Percentiles rank a stretch among this genome's conserved stretches.
Conservation (phyloP, 1,139 yeast genomes). For the Candida labiduridarum region DNA sequence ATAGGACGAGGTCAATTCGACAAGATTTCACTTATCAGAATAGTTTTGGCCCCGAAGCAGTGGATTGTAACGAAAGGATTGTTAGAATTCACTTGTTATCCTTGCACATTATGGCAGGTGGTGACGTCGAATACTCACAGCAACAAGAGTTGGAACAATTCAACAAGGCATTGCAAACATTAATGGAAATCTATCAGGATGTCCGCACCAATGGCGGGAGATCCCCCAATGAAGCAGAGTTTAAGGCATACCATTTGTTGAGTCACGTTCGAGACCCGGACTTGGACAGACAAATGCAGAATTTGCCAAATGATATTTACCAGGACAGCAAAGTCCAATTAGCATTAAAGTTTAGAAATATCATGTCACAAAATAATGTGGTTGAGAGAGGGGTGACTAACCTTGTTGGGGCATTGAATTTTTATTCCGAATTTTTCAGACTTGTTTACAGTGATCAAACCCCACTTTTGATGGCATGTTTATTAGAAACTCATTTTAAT, state of each 20-base stretch:
- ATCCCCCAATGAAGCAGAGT: slow-evolving; percentile 89
- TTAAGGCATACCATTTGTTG: slow-evolving; percentile 82
- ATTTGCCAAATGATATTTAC: slow-evolving; percentile 60
- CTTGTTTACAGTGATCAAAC: slow-evolving; percentile 49
- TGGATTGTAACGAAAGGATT: slow-evolving; percentile 89
- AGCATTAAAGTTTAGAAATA: slow-evolving; percentile 69
- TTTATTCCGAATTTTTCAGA: slow-evolving; percentile 68
- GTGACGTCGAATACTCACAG: slow-evolving; percentile 77
- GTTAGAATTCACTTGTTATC: slow-evolving; percentile 85
- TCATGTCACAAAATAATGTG: slow-evolving; percentile 65
- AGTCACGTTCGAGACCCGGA: slow-evolving; percentile 87
- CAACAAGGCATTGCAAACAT: slow-evolving; percentile 86
- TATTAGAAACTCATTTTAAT: slow-evolving; percentile 79
- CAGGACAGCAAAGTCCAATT: slow-evolving; percentile 62
- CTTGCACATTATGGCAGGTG: slow-evolving; percentile 84
- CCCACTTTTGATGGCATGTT: slow-evolving; percentile 73
- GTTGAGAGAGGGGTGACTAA: slow-evolving; percentile 58
- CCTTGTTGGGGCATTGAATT: slow-evolving; percentile 62
- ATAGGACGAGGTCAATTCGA: slow-evolving; percentile 94
- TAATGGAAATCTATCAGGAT: slow-evolving; percentile 85
- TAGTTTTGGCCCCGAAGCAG: slow-evolving; percentile 90
- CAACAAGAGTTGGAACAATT: slow-evolving; percentile 96
- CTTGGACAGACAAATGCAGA: slow-evolving; percentile 73
- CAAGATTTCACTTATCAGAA: slow-evolving; percentile 98
- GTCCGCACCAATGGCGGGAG: slow-evolving; percentile 68